Evolutionary conservation across 352 stramenopile species (phyloP).

Genomic region (Phytophthora quininea): DNA sequence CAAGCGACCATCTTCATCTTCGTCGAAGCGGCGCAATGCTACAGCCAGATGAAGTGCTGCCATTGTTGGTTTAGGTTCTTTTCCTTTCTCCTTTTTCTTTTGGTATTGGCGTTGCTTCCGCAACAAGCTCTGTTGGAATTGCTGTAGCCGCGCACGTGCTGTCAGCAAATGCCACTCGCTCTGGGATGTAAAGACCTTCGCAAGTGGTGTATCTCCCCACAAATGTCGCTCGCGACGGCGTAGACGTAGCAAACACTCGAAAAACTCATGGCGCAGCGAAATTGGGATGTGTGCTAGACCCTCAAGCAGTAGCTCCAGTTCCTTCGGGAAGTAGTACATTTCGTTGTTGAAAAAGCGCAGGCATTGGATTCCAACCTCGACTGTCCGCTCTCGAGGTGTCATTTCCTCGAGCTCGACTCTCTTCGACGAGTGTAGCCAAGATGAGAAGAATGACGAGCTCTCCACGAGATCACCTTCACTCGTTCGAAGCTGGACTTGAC

Average conservation of each 20-base stretch:
- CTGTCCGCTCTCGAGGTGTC: constrained; percentile 31
- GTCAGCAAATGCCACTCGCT: constrained; percentile 96
- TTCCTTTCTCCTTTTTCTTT: constrained; percentile 50
- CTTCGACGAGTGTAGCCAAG: constrained; percentile 38
- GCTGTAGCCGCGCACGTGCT: constrained; percentile 80
- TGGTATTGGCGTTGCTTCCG: constrained; percentile 58
- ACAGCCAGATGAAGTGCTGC: constrained; percentile 53
- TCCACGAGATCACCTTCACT: constrained; percentile 84
- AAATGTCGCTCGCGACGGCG: constrained; percentile 95
- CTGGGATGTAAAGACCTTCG: constrained; percentile 97
- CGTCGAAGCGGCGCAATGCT: constrained; percentile 72
- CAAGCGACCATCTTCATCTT: constrained; percentile 68
- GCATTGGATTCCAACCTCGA: constrained; percentile 80
- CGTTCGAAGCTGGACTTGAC: constrained; percentile 74
- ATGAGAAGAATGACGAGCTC: constrained; percentile 73
- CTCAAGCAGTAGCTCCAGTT: constrained; percentile 92
- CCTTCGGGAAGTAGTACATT: constrained; percentile 96
- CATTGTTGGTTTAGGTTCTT: constrained; percentile 32
- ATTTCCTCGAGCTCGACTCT: constrained; percentile 8
- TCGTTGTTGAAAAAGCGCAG: constrained; percentile 99
- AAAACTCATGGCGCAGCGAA: constrained; percentile 83
- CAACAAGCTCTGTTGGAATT: constrained; percentile 83
- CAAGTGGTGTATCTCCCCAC: constrained; percentile 95
- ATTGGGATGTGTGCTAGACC: constrained; percentile 69
- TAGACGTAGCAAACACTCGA: constrained; percentile 86